Evolutionary conservation across 2,329 filamentous ascomycete genomes (phyloP), one percentile per base, ranked within the genome.

Genomic region (Endoconidiophora laricicola): DNA sequence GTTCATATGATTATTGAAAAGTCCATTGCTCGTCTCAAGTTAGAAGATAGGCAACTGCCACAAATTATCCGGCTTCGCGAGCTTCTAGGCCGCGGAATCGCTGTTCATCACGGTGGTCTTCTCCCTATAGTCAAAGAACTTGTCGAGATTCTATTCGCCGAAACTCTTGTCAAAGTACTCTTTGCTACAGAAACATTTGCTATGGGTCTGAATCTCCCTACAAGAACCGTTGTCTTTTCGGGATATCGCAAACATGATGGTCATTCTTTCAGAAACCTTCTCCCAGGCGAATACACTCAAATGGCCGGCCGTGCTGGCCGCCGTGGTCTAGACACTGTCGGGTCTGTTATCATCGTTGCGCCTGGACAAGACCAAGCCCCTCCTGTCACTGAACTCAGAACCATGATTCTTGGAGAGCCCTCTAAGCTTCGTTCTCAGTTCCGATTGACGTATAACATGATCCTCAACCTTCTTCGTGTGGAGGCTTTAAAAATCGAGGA

Each of bases 101-200:
- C 91, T 22, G 91, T 98, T 0, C 91, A 98, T 60, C 91, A 98
- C 61, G 90, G 91, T 55, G 91, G 91, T 36, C 71, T 98, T 55
- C 66, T 98, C 20, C 91, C 91, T 0, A 98, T 98, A 55, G 87
- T 96, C 57, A 98, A 98, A 64, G 91, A 98, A 63, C 78, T 96
- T 22, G 91, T 98, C 1, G 91, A 98, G 63, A 94, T 98, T 48
- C 67, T 98, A 14, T 98, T 98, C 58, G 90, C 91, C 0, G 87
- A 86, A 64, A 93, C 88, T 1, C 69, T 98, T 50, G 91, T 98
- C 52, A 98, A 98, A 65, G 84, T 98, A 2, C 74, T 98, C 2
- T 98, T 98, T 60, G 91, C 91, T 0, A 98, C 91, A 0, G 91
- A 98, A 63, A 98, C 91, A 0, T 98, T 98, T 63, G 91, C 91